Conservation (phyloP, 2,329 filamentous ascomycete species). For the Nemania diffusa region DNA sequence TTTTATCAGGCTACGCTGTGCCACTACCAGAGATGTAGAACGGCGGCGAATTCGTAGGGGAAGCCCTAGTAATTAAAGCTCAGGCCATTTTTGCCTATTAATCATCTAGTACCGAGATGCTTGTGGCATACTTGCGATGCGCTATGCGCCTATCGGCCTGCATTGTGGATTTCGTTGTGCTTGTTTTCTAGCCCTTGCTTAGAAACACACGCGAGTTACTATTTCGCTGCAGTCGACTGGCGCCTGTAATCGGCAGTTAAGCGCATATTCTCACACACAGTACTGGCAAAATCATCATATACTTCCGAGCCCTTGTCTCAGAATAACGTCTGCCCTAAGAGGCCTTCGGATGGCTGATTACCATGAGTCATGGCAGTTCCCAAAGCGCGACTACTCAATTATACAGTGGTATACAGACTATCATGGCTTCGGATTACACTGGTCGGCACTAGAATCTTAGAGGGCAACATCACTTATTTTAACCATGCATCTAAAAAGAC, state of each 20-base stretch:
- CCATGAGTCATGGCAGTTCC: constrained; percentile 12
- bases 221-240: not conserved
- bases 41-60: not conserved
- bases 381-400: constrained; percentile 2
- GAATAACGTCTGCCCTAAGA: not conserved
- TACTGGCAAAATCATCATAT: constrained; percentile 4
- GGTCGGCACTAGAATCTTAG: not conserved
- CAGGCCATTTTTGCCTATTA: not conserved
- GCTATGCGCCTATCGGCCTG: not conserved
- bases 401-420: not conserved
- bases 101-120: not conserved
- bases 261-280: not conserved
- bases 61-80: not conserved
- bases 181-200: not conserved
- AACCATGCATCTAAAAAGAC: not conserved
- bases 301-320: constrained; percentile 21
- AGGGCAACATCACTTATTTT: not conserved
- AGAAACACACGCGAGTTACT: not conserved
- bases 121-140: not conserved
- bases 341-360: not conserved
- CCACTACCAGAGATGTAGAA: not conserved
- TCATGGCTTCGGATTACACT: not conserved
- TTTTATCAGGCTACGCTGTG: not conserved
- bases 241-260: not conserved
- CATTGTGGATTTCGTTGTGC: not conserved